Percentiles rank a stretch among this genome's conserved stretches.
Evolutionary conservation across 805 yeast species (phyloP).

Genomic region (Yarrowia sp.): DNA sequence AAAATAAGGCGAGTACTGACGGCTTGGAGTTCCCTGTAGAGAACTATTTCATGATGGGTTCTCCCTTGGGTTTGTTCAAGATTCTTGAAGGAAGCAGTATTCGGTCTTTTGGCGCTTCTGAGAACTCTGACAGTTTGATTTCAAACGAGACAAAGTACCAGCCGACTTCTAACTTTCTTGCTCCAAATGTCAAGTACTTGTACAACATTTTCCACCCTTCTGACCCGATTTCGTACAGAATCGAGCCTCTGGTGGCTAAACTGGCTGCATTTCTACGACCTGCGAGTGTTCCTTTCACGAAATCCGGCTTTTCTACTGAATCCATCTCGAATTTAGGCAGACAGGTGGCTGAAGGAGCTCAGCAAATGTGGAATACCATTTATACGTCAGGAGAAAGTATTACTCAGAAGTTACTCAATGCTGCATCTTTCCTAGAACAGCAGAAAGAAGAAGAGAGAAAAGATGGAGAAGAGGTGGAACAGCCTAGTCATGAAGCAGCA

Average conservation of each 20-base stretch:
- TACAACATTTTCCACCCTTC: slow-evolving; percentile 87
- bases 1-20: slow-evolving; percentile 38
- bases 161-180: neutral
- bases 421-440: slow-evolving; percentile 2
- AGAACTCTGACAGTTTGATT: slow-evolving; percentile 13
- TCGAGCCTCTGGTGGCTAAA: slow-evolving; percentile 75
- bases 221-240: slow-evolving; percentile 86
- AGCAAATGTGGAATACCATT: slow-evolving; percentile 23
- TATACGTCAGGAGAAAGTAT: slow-evolving; percentile 17
- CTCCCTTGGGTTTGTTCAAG: slow-evolving; percentile 86
- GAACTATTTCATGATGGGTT: slow-evolving; percentile 77
- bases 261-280: slow-evolving; percentile 52
- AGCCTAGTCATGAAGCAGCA: neutral
- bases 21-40: slow-evolving; percentile 66
- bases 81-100: slow-evolving; percentile 64
- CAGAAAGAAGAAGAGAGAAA: neutral
- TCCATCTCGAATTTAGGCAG: slow-evolving; percentile 19
- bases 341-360: slow-evolving; percentile 23
- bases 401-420: slow-evolving; percentile 7
- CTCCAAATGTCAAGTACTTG: slow-evolving; percentile 50
- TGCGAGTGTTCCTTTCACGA: slow-evolving; percentile 54
- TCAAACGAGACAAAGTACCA: slow-evolving; percentile 24
- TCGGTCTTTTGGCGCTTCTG: slow-evolving; percentile 31
- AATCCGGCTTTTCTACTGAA: slow-evolving; percentile 43
- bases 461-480: neutral